These are phyloP conservation scores for Leishmania guyanensis DNA, from an alignment of 208 protist species.

Conservation along the genomic window DNA sequence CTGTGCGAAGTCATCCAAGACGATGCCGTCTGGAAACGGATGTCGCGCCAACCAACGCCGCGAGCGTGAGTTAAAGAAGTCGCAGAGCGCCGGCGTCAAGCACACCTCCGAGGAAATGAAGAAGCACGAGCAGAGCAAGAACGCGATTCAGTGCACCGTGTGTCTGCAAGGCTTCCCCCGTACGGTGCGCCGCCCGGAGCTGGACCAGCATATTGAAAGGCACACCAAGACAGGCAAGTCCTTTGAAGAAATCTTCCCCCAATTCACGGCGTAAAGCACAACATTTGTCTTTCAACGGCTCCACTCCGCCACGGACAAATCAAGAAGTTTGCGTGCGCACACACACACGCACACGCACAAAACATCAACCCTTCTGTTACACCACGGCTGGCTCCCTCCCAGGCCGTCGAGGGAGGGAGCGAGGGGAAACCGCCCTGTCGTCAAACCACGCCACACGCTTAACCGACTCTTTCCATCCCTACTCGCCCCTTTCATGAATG, in stretches of 20 bases:
- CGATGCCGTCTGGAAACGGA: conserved; percentile 76
- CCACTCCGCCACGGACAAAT: not conserved
- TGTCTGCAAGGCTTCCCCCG: conserved; percentile 79
- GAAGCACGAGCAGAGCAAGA: conserved; percentile 79
- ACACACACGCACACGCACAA: not conserved
- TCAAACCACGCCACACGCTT: too few species aligned
- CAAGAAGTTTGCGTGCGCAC: not conserved
- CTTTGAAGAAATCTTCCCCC: conserved; percentile 39
- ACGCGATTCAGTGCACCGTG: conserved; percentile 72
- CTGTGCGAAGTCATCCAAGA: too few species aligned
- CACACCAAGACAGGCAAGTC: too few species aligned
- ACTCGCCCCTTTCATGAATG: not conserved
- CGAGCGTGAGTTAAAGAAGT: conserved; percentile 60
- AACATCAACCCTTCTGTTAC: not conserved
- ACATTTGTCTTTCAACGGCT: not conserved
- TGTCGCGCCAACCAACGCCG: conserved; percentile 69
- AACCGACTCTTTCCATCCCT: not conserved
- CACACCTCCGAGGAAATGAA: conserved; percentile 68
- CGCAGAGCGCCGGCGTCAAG: conserved; percentile 34
- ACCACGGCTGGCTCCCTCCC: not conserved
- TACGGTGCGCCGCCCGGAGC: conserved; percentile 68
- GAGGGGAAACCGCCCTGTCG: too few species aligned
- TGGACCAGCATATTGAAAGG: conserved; percentile 53
- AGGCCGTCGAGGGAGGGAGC: too few species aligned
- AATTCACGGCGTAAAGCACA: conserved; percentile 32